Evolutionary conservation across 805 yeast genomes (phyloP).

Genomic region (Candida maltosa): DNA sequence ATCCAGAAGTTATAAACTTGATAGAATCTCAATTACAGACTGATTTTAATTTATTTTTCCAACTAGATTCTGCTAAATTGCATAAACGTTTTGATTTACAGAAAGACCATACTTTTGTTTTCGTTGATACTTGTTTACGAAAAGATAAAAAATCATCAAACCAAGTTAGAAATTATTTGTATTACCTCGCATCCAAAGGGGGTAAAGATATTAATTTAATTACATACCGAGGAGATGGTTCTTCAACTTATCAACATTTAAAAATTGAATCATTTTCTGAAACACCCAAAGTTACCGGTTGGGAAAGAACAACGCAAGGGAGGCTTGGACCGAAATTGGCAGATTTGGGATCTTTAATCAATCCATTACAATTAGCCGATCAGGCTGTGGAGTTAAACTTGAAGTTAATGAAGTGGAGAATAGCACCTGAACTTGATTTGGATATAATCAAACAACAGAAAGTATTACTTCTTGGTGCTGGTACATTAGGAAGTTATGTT

Average conservation of each 20-base stretch:
- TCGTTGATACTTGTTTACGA: slow-evolving; percentile 29
- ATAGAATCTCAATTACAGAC: neutral
- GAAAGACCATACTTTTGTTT: slow-evolving; percentile 19
- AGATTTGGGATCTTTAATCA: slow-evolving; percentile 74
- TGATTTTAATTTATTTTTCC: slow-evolving; percentile 11
- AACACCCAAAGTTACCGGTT: slow-evolving; percentile 62
- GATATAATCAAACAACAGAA: slow-evolving; percentile 58
- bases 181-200: slow-evolving; percentile 35
- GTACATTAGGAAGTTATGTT: slow-evolving; percentile 92
- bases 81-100: neutral
- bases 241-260: slow-evolving; percentile 16
- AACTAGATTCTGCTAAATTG: slow-evolving; percentile 9
- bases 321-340: slow-evolving; percentile 80
- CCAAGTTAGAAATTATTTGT: slow-evolving; percentile 57
- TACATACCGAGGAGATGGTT: slow-evolving; percentile 19
- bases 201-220: slow-evolving; percentile 16
- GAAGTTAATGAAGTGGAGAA: slow-evolving; percentile 94
- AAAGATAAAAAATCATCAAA: slow-evolving; percentile 40
- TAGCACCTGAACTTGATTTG: slow-evolving; percentile 77
- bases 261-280: slow-evolving; percentile 10
- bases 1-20: neutral
- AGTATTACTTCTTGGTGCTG: slow-evolving; percentile 87
- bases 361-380: slow-evolving; percentile 78
- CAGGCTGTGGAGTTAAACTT: slow-evolving; percentile 91
- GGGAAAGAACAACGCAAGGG: slow-evolving; percentile 81